Percentiles rank a stretch among this genome's conserved stretches.
These are phyloP conservation scores for Tubosaeta sp. DNA, from an alignment of 768 basidiomycete species.

Conservation along the genomic window DNA sequence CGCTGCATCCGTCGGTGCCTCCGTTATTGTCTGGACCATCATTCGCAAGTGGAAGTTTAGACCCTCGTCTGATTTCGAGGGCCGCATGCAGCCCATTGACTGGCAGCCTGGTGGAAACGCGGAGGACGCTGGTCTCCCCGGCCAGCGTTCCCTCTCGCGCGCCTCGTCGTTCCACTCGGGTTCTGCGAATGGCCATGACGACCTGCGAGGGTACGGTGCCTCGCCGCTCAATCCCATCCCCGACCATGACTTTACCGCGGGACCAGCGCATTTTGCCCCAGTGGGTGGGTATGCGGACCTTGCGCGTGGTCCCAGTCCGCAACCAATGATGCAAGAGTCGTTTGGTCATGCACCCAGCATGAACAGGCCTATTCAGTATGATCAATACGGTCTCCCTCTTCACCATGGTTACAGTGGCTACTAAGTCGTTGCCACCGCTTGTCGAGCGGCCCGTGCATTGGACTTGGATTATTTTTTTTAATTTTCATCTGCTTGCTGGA, in stretches of 20 bases:
- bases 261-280: conserved; percentile 50
- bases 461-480: background rate
- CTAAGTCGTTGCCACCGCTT: conserved; percentile 1
- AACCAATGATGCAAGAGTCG: conserved; percentile 48
- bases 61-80: conserved; percentile 74
- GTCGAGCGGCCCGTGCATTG: conserved; percentile 2
- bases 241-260: conserved; percentile 76
- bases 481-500: conserved; percentile 28
- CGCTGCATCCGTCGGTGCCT: conserved; percentile 61
- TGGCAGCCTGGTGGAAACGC: conserved; percentile 65
- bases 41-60: conserved; percentile 92
- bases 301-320: conserved; percentile 67
- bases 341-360: conserved; percentile 36
- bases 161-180: conserved; percentile 70
- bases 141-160: conserved; percentile 46
- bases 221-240: conserved; percentile 44
- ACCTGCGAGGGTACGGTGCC: conserved; percentile 26
- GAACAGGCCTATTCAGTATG: conserved; percentile 48
- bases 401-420: conserved; percentile 43
- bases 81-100: conserved; percentile 83
- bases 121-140: conserved; percentile 43
- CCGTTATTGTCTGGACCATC: conserved; percentile 79
- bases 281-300: conserved; percentile 82
- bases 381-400: conserved; percentile 52
- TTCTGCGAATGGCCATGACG: conserved; percentile 31